These are phyloP conservation scores for Neophaeococcomyces aloes DNA, from an alignment of 2,329 filamentous ascomycete species.

Conservation along the genomic window DNA sequence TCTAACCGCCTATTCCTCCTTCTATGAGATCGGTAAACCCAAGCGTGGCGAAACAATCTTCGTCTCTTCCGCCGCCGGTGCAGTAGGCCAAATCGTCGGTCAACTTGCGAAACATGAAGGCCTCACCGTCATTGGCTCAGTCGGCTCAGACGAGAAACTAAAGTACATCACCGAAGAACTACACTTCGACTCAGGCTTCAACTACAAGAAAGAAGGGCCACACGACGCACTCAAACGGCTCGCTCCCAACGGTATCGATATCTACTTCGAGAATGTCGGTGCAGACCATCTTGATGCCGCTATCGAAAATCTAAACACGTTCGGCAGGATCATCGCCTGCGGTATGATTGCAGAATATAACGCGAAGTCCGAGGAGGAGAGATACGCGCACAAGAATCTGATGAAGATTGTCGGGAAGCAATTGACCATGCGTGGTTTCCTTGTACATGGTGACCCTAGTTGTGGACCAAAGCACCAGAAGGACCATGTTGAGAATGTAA, in stretches of 20 bases:
- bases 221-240: constrained; percentile 57
- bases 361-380: constrained; percentile 40
- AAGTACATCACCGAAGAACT: constrained; percentile 62
- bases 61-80: constrained; percentile 67
- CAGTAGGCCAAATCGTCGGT: constrained; percentile 72
- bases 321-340: constrained; percentile 55
- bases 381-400: constrained; percentile 58
- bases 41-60: constrained; percentile 74
- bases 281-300: constrained; percentile 64
- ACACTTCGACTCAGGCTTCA: constrained; percentile 64
- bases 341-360: constrained; percentile 66
- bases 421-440: constrained; percentile 61
- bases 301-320: constrained; percentile 51
- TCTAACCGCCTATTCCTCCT: constrained; percentile 61
- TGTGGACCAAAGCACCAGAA: constrained; percentile 56
- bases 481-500: constrained; percentile 66
- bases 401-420: constrained; percentile 56
- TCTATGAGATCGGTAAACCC: constrained; percentile 65
- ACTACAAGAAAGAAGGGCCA: constrained; percentile 76
- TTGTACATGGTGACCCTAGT: constrained; percentile 52
- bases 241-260: constrained; percentile 68
- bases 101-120: constrained; percentile 76
- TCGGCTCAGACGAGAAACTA: constrained; percentile 69
- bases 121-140: constrained; percentile 66
- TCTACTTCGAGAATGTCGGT: constrained; percentile 74